Evolutionary conservation across 2,329 filamentous ascomycete genomes (phyloP), one percentile per base, ranked within the genome.

Genomic region (Fusarium haematococcum): DNA sequence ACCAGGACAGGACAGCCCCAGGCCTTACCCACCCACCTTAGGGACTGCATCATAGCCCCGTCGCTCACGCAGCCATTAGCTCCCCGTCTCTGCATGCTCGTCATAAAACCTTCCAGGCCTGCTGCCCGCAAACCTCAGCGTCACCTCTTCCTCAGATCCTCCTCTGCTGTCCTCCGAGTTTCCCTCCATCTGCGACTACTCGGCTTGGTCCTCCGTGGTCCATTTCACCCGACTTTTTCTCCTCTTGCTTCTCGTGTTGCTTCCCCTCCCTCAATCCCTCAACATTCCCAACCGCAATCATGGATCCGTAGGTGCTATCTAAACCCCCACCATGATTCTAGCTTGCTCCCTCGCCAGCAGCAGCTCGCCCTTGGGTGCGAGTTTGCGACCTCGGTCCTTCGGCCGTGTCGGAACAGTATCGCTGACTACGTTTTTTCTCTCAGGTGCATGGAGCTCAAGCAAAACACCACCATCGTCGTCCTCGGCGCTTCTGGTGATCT

Each of bases 401-500:
- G 65, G 54, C 13, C 35, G 3, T 54, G 11, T 67, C 30, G 50
- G 45, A 64, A 71, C 64, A 45, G 1, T 43, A 33, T 68, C 54
- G 67, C 78, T 79, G 61, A 79, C 67, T 41, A 9, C 27, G 9
- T 16, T 25, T 20, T 16, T 16, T 25, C n/a, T 33, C 45, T 23
- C 67, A 79, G 78, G 82, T 92, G 91, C 81, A 89, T 97, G 85
- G 97, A 99, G 91, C 92, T 99, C 82, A 99, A 98, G 90, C 95
- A 98, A 82, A 97, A 99, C 90, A 99, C 97, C 76, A 91, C 95
- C 82, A 97, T 99, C 81, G 91, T 99, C 80, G 97, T 99, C 80
- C 92, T 99, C 78, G 97, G 97, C 81, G 97, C 97, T 76, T 99
- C 97, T 63, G 97, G 97, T 81, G 97, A 99, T 89, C 88, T 99